These are phyloP conservation scores for Linderniella brevidens DNA, from an alignment of 257 asterid genomes.

Conservation along the genomic window DNA sequence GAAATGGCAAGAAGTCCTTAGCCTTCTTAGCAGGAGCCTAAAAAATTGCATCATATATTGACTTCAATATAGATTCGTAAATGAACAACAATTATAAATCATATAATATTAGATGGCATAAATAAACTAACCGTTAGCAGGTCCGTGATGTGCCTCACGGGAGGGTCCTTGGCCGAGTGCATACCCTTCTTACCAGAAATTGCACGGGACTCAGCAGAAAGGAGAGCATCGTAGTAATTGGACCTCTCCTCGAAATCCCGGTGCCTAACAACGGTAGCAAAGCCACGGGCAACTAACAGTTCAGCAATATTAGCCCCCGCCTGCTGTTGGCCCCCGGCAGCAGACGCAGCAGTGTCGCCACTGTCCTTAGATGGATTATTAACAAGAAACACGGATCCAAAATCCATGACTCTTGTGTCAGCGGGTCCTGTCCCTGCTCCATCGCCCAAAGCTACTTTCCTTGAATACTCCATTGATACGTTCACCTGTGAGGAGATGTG, in stretches of 20 bases:
- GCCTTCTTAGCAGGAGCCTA: conserved; percentile 81
- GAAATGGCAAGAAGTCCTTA: conserved; percentile 72
- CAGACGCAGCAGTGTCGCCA: conserved; percentile 46
- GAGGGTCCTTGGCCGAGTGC: conserved; percentile 84
- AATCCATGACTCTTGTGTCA: conserved; percentile 80
- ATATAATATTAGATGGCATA: too few relatives aligned
- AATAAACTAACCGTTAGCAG: conserved; percentile 47
- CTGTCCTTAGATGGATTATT: conserved; percentile 54
- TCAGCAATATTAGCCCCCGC: conserved; percentile 67
- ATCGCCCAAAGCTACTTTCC: conserved; percentile 61
- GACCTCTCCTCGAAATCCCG: conserved; percentile 98
- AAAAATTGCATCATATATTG: conserved; percentile 1
- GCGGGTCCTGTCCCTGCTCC: conserved; percentile 39
- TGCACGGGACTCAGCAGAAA: conserved; percentile 89
- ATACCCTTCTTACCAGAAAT: conserved; percentile 70
- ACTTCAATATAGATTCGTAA: too few relatives aligned
- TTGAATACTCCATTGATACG: conserved; percentile 92
- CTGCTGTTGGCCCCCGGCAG: conserved; percentile 31
- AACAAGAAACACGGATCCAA: conserved; percentile 76
- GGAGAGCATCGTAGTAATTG: conserved; percentile 73
- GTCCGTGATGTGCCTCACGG: conserved; percentile 74
- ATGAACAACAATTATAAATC: too few relatives aligned
- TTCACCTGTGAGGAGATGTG: conserved; percentile 32
- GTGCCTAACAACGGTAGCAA: conserved; percentile 83
- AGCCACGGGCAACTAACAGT: conserved; percentile 84